Evolutionary conservation across 2,329 filamentous ascomycete genomes (phyloP), one percentile per base, ranked within the genome.

Genomic region (Diaporthe destruens): DNA sequence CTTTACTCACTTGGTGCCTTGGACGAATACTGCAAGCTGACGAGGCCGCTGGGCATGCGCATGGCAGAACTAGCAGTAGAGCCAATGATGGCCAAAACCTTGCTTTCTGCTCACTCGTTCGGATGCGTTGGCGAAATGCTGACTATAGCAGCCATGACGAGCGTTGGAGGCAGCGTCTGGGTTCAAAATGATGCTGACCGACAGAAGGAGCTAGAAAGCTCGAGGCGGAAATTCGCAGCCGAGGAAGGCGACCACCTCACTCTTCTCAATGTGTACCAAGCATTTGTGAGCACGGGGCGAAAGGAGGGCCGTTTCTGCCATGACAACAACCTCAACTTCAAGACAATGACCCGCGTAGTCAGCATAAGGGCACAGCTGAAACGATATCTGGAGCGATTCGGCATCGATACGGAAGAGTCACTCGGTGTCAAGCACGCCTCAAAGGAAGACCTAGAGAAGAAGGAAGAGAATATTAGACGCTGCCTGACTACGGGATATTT

Each of bases 191-290:
- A 95, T 32, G 16, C 39, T 32, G 93, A 90, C 49, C 92, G 94
- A 76, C 93, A 92, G 78, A 95, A 93, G 78, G 86, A 87, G 66
- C 89, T 93, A 80, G 94, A 98, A 79, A 91, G 88, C 25, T 90
- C 91, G 36, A 88, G 93, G 59, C 88, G 94, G 61, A 94, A 93
- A 78, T 98, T 98, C 79, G 94, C 96, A 0, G 95, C 92, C 8
- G 94, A 97, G 74, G 95, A 98, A 84, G 96, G 96, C 0, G 96
- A 99, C 77, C 96, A 98, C 78, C 83, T 98, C 32, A 98, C 95
- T 0, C 88, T 98, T 14, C 87, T 98, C 53, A 98, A 99, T 78
- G 93, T 95, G n/a, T 98, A 96, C 79, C 92, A 95, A 79, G 90
- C 94, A 0, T 98, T 98, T 79, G 86, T 96, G 65, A 94, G 92